Evolutionary conservation across 2,329 filamentous ascomycete genomes (phyloP), one percentile per base, ranked within the genome.

Genomic region (Leptodontidium sp.): DNA sequence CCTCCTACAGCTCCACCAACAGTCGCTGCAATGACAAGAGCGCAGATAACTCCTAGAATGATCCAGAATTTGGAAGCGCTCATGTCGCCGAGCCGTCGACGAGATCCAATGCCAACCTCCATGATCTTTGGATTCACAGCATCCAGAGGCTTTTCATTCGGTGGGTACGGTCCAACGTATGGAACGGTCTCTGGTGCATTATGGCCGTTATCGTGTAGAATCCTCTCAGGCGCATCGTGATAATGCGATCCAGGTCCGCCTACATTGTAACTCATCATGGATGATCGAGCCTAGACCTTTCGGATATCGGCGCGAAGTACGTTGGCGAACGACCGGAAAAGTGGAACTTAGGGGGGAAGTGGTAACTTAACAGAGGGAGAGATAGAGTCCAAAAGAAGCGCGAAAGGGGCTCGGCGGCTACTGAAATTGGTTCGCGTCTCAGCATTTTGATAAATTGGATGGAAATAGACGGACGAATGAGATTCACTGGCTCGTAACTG

Each of bases 1-100:
- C 63, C 63, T 35, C 63, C 52, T 6, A 65, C 38, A 24, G 40
- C 53, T 21, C 53, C 63, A 58, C 40, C 63, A 32, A 65, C 52
- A 57, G 26, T 59, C 4, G 24, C 53, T 14, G 17, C 63, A 47
- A 65, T 47, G 15, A 59, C 53, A 65, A 65, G 6, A 55, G 29
- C 29, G 26, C 62, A 64, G n/a, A 58, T 15, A 17, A 59, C 4
- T 4, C 11, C 63, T 8, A 65, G 26, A 29, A 52, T 32, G 7
- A 65, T 14, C 53, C 63, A 59, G 43, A 65, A 65, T n/a, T 21
- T 45, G 1, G 52, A 50, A 9, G 53, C 63, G 15, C 55, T 65
- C 52, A 65, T 58, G 11, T 59, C 63, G 4, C 63, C 63, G 17
- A 65, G 43, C 29, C 53, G 50, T 35, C 26, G 3, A n/a, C 29